These are phyloP conservation scores for Annulohypoxylon maeteangense DNA, from an alignment of 495 filamentous ascomycete species.

Conservation along the genomic window DNA sequence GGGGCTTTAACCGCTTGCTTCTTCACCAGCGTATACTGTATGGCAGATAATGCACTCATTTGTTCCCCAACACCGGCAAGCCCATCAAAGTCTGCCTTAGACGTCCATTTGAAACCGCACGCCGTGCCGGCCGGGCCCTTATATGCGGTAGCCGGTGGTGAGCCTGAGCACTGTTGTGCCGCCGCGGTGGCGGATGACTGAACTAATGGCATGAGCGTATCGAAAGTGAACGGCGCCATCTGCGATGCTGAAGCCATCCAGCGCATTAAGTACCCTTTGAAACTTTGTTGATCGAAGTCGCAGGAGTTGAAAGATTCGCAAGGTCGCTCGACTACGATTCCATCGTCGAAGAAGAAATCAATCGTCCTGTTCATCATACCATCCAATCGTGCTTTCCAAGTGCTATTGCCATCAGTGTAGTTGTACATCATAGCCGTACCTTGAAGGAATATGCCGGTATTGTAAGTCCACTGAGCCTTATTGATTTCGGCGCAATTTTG, in stretches of 20 bases:
- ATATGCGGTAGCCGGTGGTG: slow-evolving; percentile 55
- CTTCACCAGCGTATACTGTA: slow-evolving; percentile 70
- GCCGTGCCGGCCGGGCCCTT: slow-evolving; percentile 61
- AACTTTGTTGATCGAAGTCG: slow-evolving; percentile 74
- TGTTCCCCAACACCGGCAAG: slow-evolving; percentile 72
- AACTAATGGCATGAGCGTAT: slow-evolving; percentile 67
- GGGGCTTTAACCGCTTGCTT: slow-evolving; percentile 54
- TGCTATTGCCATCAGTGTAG: slow-evolving; percentile 61
- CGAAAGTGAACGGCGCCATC: slow-evolving; percentile 71
- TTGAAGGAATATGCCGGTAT: slow-evolving; percentile 76
- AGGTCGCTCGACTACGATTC: slow-evolving; percentile 72
- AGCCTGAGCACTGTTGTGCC: slow-evolving; percentile 70
- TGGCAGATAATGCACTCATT: slow-evolving; percentile 74
- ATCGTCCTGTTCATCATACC: slow-evolving; percentile 65
- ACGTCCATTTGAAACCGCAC: slow-evolving; percentile 65
- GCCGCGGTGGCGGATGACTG: slow-evolving; percentile 67
- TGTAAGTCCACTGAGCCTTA: slow-evolving; percentile 79
- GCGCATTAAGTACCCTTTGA: slow-evolving; percentile 79
- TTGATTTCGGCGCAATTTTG: slow-evolving; percentile 69
- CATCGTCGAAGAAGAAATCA: slow-evolving; percentile 67
- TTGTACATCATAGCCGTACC: slow-evolving; percentile 85
- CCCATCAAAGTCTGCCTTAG: slow-evolving; percentile 50
- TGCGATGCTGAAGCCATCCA: slow-evolving; percentile 75
- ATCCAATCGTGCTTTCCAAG: slow-evolving; percentile 68
- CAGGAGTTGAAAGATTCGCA: slow-evolving; percentile 75